Conservation (phyloP, 2,329 filamentous ascomycete species). For the Monosporascus sp. region DNA sequence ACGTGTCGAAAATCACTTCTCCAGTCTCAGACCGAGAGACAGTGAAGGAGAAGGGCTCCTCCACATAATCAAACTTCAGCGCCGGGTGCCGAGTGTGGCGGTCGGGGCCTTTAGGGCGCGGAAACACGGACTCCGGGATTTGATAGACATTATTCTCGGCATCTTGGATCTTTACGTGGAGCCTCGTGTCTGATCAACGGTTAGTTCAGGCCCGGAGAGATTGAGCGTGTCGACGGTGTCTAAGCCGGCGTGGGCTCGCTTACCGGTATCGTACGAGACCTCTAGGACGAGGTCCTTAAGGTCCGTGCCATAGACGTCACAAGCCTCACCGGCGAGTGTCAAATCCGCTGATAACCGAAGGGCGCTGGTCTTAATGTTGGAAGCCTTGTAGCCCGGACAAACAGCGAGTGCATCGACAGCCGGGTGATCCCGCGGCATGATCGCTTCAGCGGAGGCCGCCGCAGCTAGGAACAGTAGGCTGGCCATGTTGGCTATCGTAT, state of each 20-base stretch:
- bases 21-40: constrained; percentile 32
- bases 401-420: constrained; percentile 28
- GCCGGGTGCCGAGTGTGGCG: constrained; percentile 15
- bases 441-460: constrained; percentile 20
- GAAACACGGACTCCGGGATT: constrained; percentile 63
- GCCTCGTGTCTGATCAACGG: constrained; percentile 49
- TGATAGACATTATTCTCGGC: constrained; percentile 66
- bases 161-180: constrained; percentile 72
- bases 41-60: constrained; percentile 36
- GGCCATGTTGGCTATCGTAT: constrained; percentile 15
- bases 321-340: constrained; percentile 56
- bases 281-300: constrained; percentile 55
- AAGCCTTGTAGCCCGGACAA: constrained; percentile 58
- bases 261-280: constrained; percentile 58
- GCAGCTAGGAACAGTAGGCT: constrained; percentile 21
- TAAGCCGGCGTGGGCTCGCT: neutral
- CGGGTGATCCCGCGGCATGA: constrained; percentile 17
- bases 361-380: constrained; percentile 45
- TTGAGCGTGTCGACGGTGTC: too few species aligned
- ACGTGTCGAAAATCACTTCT: constrained; percentile 64
- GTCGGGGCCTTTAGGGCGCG: constrained; percentile 42
- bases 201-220: constrained; percentile 2
- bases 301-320: constrained; percentile 67
- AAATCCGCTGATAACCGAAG: constrained; percentile 58
- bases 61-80: constrained; percentile 29